Base-by-base conservation (phyloP, 495 filamentous ascomycete species). In the Penicillium daleae region DNA sequence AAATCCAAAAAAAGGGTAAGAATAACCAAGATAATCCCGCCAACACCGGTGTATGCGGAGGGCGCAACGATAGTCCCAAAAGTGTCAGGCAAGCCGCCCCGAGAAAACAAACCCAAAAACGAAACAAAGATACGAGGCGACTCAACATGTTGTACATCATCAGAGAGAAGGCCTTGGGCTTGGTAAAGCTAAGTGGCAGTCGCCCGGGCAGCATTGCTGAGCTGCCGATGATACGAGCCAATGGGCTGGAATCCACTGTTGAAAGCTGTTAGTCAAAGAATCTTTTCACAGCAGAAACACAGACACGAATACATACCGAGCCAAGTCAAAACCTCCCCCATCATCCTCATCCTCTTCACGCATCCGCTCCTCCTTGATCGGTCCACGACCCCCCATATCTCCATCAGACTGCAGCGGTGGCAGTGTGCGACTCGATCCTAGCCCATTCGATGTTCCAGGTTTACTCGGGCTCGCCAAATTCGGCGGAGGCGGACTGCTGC, bases 181-280 rank as follows among this genome's bases (percentile, higher is more conserved):
- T 39, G 9, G 33, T 2, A n/a, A 19, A 35, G 17, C 52, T 56
- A 72, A 27, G 70, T 72, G 35, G 70, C 70, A 15, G 70, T 68
- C 12, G 76, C 73, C 17, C 75, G 71, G n/a, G 78, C 78, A 32
- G 77, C 71, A 56, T 80, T 82, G 68, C 72, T 82, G 39, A 80
- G 60, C 59, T 82, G 81, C 42, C 79, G 79, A 71, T 91, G 89
- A 68, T 85, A 91, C 2, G 85, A 84, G 19, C 87, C 86, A 59
- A 91, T 91, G 54, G 83, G 84, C 74, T 89, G 86, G 74, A 91
- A 91, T 2, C 89, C 89, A 70, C 88, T 90, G 57, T 13, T 60
- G 60, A 60, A 35, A 17, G 39, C 37, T 15, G 67, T 78, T 70
- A 78, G 76, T 61, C 49, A 59, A 19, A 56, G 59, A 17, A 39